phyloP scores from a whole-genome alignment of 2,329 filamentous ascomycete genomes.

The Didymella sp. region DNA sequence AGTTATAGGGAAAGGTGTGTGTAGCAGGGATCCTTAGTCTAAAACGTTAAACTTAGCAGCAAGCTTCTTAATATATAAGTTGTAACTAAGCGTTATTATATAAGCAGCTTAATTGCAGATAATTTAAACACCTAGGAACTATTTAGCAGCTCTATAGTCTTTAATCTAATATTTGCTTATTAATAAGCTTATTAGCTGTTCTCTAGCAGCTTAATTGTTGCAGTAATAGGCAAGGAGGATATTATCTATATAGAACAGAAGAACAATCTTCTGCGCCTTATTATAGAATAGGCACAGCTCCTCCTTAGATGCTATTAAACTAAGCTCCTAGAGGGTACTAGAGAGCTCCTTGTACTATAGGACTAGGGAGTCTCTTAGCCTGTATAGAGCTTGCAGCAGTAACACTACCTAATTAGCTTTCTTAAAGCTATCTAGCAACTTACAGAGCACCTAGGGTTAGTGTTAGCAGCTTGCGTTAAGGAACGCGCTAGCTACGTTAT shows the following conservation, averaged over 20 bases:
- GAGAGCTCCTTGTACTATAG: no score
- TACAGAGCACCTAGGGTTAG: background rate
- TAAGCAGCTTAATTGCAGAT: background rate
- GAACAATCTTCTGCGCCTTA: no score
- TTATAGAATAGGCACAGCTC: no score
- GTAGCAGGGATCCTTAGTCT: background rate
- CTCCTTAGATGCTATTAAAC: no score
- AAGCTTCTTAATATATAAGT: background rate
- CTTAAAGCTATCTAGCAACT: background rate
- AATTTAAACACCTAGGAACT: background rate
- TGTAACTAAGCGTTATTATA: background rate
- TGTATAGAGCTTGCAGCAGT: no score
- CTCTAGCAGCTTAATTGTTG: no score
- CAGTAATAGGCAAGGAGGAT: background rate
- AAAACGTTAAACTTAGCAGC: background rate
- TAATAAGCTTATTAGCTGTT: background rate
- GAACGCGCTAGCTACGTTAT: background rate
- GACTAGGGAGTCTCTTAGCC: no score
- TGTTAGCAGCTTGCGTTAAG: background rate
- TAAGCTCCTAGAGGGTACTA: no score
- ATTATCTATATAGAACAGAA: background rate
- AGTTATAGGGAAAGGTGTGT: background rate
- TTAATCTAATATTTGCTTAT: background rate
- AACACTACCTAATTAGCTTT: background rate
- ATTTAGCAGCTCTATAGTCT: background rate